Evolutionary conservation across 2,329 filamentous ascomycete genomes (phyloP), one percentile per base, ranked within the genome.

Genomic region (Zymoseptoria brevis): DNA sequence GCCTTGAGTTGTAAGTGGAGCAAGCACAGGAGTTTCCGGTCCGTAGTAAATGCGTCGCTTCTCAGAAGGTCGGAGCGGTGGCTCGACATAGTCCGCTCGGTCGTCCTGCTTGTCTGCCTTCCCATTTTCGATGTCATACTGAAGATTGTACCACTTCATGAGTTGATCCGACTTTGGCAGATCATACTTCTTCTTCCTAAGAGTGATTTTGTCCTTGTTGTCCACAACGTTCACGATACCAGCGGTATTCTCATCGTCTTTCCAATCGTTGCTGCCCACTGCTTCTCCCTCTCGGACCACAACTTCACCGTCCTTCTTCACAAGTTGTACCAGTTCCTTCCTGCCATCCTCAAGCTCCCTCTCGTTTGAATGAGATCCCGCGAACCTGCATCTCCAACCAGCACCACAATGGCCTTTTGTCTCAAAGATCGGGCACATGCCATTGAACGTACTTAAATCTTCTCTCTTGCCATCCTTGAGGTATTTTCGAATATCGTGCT

Each of bases 361-460:
- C 75, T 97, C 93, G 62, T 86, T 81, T 68, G 90, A 94, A 75
- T 99, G 94, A 63, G 90, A 95, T 63, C 83, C 83, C 35, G 90
- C 88, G 70, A 96, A 96, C 21, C 93, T 87, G 73, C 94, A 99
- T 73, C 93, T 96, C 92, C 93, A 99, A 5, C 94, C 94, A 13
- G 87, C 84, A 54, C 83, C 81, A 68, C 94, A 99, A 62, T 80
- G 84, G 11, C 92, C 92, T 64, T 87, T 83, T 16, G 80, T 79
- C 65, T 89, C 86, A 73, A 85, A 96, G 8, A 96, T 82, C 0
- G 92, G 93, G 70, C 94, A 99, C 62, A 87, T 80, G 6, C 89
- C 88, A 50, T 80, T 81, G 68, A 96, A 87, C 0, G 88, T 90
- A 4, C 82, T 81, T 48, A 96, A 79, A 69, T 97, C 90, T 61